Conservation (phyloP, 2,329 filamentous ascomycete species). For the Diplodia seriata region DNA sequence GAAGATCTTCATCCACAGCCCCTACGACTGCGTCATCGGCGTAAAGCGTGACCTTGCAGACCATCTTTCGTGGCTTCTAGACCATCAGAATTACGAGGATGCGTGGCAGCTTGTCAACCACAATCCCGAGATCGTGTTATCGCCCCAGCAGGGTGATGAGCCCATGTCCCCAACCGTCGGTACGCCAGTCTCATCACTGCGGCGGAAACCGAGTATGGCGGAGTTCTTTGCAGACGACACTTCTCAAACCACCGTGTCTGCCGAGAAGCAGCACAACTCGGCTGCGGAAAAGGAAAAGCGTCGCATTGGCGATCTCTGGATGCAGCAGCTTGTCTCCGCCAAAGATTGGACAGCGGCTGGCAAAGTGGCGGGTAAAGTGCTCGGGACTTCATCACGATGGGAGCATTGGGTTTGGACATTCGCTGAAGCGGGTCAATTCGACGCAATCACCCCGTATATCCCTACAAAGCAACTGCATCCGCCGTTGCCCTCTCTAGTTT, state of each 20-base stretch:
- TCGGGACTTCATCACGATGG: constrained; percentile 82
- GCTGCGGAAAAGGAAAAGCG: constrained; percentile 85
- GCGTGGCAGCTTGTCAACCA: constrained; percentile 91
- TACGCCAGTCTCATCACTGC: constrained; percentile 51
- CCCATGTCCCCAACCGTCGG: constrained; percentile 46
- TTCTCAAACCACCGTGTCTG: constrained; percentile 68
- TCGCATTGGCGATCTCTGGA: constrained; percentile 90
- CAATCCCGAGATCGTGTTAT: constrained; percentile 71
- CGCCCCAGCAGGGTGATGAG: constrained; percentile 48
- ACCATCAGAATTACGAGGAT: constrained; percentile 79
- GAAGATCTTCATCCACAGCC: constrained; percentile 94
- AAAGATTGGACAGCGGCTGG: constrained; percentile 81
- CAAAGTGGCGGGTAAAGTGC: constrained; percentile 79
- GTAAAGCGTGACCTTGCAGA: constrained; percentile 87
- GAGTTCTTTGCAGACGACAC: constrained; percentile 78
- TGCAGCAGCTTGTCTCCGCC: constrained; percentile 79
- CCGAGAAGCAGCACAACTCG: constrained; percentile 65
- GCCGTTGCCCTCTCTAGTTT: constrained; percentile 79
- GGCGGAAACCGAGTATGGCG: constrained; percentile 50
- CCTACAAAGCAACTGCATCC: constrained; percentile 79
- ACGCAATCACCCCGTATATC: constrained; percentile 86
- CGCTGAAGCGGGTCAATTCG: constrained; percentile 81
- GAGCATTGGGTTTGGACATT: constrained; percentile 97
- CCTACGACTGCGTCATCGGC: constrained; percentile 93
- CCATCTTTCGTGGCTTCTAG: constrained; percentile 83